Percentiles rank a stretch among this genome's conserved stretches.
Evolutionary conservation across 2,329 filamentous ascomycete species (phyloP).

Genomic region (Claviceps humidiphila): DNA sequence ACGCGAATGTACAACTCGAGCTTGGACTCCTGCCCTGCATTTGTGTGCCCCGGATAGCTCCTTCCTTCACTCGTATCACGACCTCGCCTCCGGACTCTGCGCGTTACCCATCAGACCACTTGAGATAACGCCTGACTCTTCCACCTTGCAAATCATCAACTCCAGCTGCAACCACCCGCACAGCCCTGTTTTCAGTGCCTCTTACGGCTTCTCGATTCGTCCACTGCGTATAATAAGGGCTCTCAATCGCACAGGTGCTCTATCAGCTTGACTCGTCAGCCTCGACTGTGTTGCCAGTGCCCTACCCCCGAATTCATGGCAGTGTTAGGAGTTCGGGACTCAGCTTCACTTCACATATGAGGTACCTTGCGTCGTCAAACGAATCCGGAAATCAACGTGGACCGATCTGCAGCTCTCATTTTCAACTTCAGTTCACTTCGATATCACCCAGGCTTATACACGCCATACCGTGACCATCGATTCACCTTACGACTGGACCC

Average conservation of each 20-base stretch:
- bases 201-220: neutral
- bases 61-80: constrained; percentile 3
- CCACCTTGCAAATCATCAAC: neutral
- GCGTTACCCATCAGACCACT: neutral
- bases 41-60: constrained; percentile 1
- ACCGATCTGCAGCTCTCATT: neutral
- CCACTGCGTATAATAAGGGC: too few relatives aligned
- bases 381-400: neutral
- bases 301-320: too few relatives aligned
- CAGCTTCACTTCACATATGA: neutral
- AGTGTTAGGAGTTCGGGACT: too few relatives aligned
- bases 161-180: neutral
- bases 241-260: neutral
- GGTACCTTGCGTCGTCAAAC: constrained; percentile 2
- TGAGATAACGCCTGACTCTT: neutral
- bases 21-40: neutral
- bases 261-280: neutral
- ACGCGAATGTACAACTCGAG: neutral
- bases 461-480: neutral
- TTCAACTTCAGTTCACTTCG: constrained; percentile 10
- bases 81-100: neutral
- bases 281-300: neutral
- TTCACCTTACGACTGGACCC: neutral
- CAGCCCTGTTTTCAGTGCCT: neutral
- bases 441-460: constrained; percentile 6